Evolutionary conservation across 148 eudicot genomes (phyloP), one percentile per base, ranked within the genome.

Genomic region (Rhododendron kiyosumense): DNA sequence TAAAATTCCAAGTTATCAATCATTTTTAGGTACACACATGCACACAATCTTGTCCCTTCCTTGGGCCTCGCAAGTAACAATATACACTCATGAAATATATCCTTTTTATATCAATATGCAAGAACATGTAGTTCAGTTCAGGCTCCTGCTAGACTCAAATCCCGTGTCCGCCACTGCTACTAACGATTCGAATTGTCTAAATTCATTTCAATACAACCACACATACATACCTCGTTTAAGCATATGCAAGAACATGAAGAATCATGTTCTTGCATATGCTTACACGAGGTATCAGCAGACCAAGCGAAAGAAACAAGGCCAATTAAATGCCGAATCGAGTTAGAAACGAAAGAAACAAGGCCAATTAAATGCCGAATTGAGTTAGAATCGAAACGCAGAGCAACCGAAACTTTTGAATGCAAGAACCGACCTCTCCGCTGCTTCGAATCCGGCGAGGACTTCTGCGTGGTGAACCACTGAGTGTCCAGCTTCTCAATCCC

Each of bases 401-500:
- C 2, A 51, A 4, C 20, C n/a, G 8, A n/a, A 12, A 11, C n/a
- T 3, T 10, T 34, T 22, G 9, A 20, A 59, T 17, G 15, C 14
- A 2, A 41, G 54, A 78, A 51, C 82, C 38, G 75, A 96, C 98
- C 98, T 91, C 94, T 90, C 48, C 91, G 89, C 45, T 87, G 94
- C 85, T 91, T 94, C 7, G 89, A 86, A 18, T 91, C 93, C 14
- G 94, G 67, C 78, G 76, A 15, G 24, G 95, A 86, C 81, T 94
- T 96, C 8, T 90, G 96, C 41, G 95, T 87, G 18, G 87, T 84
- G 84, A 96, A 96, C 99, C 99, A 96, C 78, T 95, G 98, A 84
- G 93, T 85, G 84, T 96, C 98, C 86, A 95, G 86, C 91, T 96
- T 96, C 90, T 96, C 94, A 57, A 95, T 89, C 76, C 99, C 99